Percentiles rank a stretch among this genome's conserved stretches.
Evolutionary conservation across 371 early-diverging fungal species (phyloP).

Genomic region (Mortierella sp.): DNA sequence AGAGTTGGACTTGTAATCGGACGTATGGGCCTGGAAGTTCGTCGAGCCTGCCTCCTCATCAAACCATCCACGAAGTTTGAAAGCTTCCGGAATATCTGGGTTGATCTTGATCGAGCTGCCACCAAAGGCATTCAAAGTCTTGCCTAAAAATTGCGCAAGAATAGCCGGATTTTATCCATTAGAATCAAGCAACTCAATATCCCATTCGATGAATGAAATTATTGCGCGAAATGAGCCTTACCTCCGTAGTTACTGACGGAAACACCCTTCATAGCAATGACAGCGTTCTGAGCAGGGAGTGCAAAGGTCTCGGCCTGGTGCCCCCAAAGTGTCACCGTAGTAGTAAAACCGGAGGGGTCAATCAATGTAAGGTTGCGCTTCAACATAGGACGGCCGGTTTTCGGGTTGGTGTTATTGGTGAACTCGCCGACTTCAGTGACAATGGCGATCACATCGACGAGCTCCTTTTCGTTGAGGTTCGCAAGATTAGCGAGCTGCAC

Average conservation of each 20-base stretch:
- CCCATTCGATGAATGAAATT: background rate
- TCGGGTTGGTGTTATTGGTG: conserved; percentile 75
- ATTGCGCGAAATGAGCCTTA: conserved; percentile 14
- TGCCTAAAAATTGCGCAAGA: conserved; percentile 54
- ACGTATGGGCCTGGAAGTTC: conserved; percentile 60
- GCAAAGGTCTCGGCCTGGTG: conserved; percentile 80
- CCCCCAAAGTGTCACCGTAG: conserved; percentile 94
- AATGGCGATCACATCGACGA: conserved; percentile 88
- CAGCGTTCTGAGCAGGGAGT: conserved; percentile 62
- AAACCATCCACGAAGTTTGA: conserved; percentile 92
- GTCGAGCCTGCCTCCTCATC: conserved; percentile 54
- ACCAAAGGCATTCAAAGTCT: conserved; percentile 75
- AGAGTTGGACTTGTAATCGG: conserved; percentile 54
- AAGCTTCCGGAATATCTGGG: conserved; percentile 90
- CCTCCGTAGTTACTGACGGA: conserved; percentile 92
- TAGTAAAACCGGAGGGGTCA: conserved; percentile 81
- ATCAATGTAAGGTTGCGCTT: conserved; percentile 92
- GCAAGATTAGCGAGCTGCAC: conserved; percentile 67
- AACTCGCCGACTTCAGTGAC: conserved; percentile 78
- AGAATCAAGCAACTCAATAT: background rate
- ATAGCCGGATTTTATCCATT: background rate
- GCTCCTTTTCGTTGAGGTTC: conserved; percentile 74
- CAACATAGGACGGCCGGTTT: conserved; percentile 76
- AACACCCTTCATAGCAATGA: conserved; percentile 88
- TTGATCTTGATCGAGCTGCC: conserved; percentile 73